Conservation (phyloP, 2,329 filamentous ascomycete species). For the Pleurostoma richardsiae region DNA sequence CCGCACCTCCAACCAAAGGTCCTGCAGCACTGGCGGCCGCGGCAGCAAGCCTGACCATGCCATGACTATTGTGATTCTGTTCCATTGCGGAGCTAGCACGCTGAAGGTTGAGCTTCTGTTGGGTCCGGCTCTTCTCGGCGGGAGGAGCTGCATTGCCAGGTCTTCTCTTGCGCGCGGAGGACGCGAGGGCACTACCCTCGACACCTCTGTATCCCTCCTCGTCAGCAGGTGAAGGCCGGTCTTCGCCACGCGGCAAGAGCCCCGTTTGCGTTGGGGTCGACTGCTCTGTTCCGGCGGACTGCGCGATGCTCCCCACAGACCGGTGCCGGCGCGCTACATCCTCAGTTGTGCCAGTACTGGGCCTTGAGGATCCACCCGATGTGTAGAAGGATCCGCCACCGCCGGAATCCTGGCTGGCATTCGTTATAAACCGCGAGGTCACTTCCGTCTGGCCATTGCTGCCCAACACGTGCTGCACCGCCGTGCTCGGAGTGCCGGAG, state of each 20-base stretch:
- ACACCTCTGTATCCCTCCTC: constrained; percentile 36
- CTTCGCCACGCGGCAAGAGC: background rate
- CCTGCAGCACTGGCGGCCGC: constrained; percentile 35
- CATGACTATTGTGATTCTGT: constrained; percentile 47
- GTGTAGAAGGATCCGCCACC: constrained; percentile 49
- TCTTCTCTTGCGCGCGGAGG: constrained; percentile 16
- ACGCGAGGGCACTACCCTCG: constrained; percentile 9
- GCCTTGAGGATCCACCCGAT: constrained; percentile 18
- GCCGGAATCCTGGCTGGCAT: constrained; percentile 29
- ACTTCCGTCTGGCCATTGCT: constrained; percentile 41
- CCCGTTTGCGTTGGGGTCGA: constrained; percentile 2
- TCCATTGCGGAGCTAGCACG: constrained; percentile 69
- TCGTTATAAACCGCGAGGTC: constrained; percentile 55
- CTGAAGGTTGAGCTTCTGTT: constrained; percentile 72
- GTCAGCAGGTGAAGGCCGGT: constrained; percentile 15
- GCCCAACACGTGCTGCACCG: constrained; percentile 21
- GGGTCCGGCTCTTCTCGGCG: constrained; percentile 60
- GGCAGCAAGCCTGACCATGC: constrained; percentile 17
- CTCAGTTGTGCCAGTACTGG: constrained; percentile 6
- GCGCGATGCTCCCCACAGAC: constrained; percentile 32
- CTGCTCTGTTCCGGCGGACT: constrained; percentile 11
- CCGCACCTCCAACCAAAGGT: constrained; percentile 45
- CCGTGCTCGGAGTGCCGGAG: constrained; percentile 22
- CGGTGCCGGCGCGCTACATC: constrained; percentile 30
- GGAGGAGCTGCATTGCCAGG: constrained; percentile 33